Base-by-base conservation (phyloP, 768 basidiomycete genomes). In the button mushroom (Agaricus bisporus) region DNA sequence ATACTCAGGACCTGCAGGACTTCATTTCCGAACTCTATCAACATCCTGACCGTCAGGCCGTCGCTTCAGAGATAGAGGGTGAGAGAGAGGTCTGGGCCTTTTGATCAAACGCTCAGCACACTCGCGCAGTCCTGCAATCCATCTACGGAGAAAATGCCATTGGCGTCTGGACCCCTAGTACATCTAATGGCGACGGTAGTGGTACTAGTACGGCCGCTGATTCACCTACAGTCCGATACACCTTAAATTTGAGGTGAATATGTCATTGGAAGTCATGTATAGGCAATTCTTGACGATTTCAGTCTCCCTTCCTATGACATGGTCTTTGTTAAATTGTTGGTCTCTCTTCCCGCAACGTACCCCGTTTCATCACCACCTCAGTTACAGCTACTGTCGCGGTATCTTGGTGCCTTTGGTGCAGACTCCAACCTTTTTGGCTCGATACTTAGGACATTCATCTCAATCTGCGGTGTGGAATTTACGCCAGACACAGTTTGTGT, bases 301-400 rank as follows among this genome's bases (percentile, higher is more conserved):
- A 85, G 82, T 59, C 75, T 84, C 59, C 71, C 76, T 55, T 70
- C 80, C 46, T 70, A 81, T 54, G 79, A 81, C 58, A 73, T 76
- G 15, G 63, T 82, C 26, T 68, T 76, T 5, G 67, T 83, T 43
- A 75, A 74, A 49, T 60, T 84, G 36, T 72, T 85, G 5, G 79
- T 88, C 36, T 83, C 83, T 10, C 66, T 86, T 3, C 77, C 81
- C 6, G 64, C 64, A 43, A 65, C 70, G 6, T 95, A 95, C 63
- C 92, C 92, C 0, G 64, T 76, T 1, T 68, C 75, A 2, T 76
- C 81, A 0, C 81, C 90, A 2, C 91, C 92, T 1, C 89, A 91
- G 61, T 74, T 94, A 0, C 92, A 93, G 62, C 81, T 93, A 0
- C 78, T 93, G 25, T 92, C 90, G 3, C 82, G 82, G 20, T 95